Conservation (phyloP, 176 grass and related monocot species). For the Juncus inflexus region DNA sequence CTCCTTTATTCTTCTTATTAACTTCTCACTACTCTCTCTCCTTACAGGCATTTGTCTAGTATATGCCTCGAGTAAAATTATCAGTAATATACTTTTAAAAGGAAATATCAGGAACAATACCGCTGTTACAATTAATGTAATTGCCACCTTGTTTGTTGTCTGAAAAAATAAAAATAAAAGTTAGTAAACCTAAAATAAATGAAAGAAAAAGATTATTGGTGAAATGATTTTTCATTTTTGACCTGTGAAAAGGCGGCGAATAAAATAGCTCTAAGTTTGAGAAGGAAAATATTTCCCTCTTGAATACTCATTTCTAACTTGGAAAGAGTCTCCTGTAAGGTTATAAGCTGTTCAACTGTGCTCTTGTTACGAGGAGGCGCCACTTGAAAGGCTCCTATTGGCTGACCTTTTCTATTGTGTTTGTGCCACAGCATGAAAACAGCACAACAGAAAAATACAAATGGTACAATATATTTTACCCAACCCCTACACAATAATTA, state of each 20-base stretch:
- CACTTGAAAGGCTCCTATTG: conserved; percentile 61
- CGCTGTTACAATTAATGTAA: conserved; percentile 33
- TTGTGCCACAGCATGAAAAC: conserved; percentile 78
- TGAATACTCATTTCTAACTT: conserved; percentile 66
- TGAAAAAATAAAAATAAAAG: conserved; percentile 22
- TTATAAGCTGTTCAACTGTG: conserved; percentile 64
- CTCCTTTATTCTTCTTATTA: conserved; percentile 70
- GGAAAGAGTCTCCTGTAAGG: conserved; percentile 73
- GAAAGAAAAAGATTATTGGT: too few species aligned
- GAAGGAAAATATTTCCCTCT: conserved; percentile 72
- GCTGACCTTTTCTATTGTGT: conserved; percentile 30
- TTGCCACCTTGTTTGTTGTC: conserved; percentile 66
- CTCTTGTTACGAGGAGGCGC: conserved; percentile 46
- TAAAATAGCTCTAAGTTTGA: conserved; percentile 83
- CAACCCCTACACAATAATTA: conserved; percentile 43
- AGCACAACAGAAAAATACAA: conserved; percentile 45
- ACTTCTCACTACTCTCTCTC: conserved; percentile 77
- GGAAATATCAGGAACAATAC: conserved; percentile 38
- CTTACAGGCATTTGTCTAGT: conserved; percentile 87
- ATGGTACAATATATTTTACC: conserved; percentile 60
- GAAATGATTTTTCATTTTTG: neutral
- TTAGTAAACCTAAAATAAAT: neutral
- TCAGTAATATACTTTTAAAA: conserved; percentile 38
- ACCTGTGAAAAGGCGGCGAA: conserved; percentile 85
- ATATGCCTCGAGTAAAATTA: conserved; percentile 66